Conservation (phyloP, 208 protist species). For the Trichomonas gallinae region DNA sequence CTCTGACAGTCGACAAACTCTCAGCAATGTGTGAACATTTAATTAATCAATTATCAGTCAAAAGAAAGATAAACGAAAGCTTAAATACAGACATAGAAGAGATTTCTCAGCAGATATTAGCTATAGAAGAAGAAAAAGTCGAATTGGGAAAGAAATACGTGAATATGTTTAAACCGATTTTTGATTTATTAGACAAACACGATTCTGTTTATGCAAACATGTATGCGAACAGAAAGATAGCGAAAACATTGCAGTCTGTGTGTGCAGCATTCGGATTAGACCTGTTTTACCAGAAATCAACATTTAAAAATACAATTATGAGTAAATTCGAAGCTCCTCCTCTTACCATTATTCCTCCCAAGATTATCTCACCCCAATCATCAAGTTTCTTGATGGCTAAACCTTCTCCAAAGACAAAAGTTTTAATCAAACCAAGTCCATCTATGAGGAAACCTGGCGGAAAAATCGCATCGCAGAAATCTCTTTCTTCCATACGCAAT, state of each 20-base stretch:
- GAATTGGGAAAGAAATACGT: background rate
- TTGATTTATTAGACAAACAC: background rate
- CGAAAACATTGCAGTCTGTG: background rate
- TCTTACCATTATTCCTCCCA: background rate
- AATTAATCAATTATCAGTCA: background rate
- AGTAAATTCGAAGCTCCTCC: background rate
- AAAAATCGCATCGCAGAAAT: background rate
- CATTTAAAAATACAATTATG: background rate
- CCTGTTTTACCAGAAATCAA: background rate
- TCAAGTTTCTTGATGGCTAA: background rate
- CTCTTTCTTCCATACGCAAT: background rate
- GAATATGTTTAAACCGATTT: background rate
- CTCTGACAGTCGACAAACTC: background rate
- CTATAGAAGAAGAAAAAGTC: background rate
- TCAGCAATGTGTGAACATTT: background rate
- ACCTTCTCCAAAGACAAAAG: background rate
- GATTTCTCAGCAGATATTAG: background rate
- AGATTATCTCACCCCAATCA: background rate
- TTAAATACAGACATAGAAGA: background rate
- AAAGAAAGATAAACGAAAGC: background rate
- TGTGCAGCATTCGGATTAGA: background rate
- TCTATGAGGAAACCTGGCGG: background rate
- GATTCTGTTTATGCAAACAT: background rate
- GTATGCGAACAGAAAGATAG: background rate
- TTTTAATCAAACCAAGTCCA: background rate